Conservation (phyloP, 2,329 filamentous ascomycete species). For the Stachybotrys echinatus region DNA sequence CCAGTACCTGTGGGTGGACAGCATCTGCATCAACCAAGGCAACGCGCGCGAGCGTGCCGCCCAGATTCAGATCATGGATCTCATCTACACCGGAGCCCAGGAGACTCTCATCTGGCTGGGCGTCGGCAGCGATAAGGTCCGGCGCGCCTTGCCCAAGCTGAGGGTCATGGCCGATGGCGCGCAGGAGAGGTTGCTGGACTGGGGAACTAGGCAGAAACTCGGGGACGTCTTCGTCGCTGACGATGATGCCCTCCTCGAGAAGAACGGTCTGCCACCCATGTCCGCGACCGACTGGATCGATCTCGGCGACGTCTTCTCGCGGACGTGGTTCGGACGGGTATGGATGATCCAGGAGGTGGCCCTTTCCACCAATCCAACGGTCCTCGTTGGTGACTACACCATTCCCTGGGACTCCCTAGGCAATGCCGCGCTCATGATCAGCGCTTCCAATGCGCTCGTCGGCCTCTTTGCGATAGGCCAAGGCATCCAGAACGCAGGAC, state of each 20-base stretch:
- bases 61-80: slow-evolving; percentile 16
- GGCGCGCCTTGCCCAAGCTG: slow-evolving; percentile 7
- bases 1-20: slow-evolving; percentile 14
- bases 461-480: slow-evolving; percentile 6
- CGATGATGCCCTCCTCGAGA: slow-evolving; percentile 6
- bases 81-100: slow-evolving; percentile 11
- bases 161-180: slow-evolving; percentile 6
- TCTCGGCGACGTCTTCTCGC: slow-evolving; percentile 10
- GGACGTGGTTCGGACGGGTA: slow-evolving; percentile 19
- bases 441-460: slow-evolving; percentile 10
- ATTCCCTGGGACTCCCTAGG: slow-evolving; percentile 12
- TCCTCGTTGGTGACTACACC: slow-evolving; percentile 13
- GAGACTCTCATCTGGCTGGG: slow-evolving; percentile 17
- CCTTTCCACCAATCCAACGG: slow-evolving; percentile 10
- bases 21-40: slow-evolving; percentile 17
- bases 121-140: slow-evolving; percentile 4
- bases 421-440: slow-evolving; percentile 8
- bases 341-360: slow-evolving; percentile 23
- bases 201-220: slow-evolving; percentile 7
- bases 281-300: slow-evolving; percentile 7
- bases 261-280: slow-evolving; percentile 11
- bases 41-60: slow-evolving; percentile 9
- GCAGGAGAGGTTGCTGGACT: slow-evolving; percentile 10
- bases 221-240: slow-evolving; percentile 12
- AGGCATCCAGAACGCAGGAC: neutral